phyloP scores from a whole-genome alignment of 2,329 filamentous ascomycete species.

The Leptosphaerulina australis region DNA sequence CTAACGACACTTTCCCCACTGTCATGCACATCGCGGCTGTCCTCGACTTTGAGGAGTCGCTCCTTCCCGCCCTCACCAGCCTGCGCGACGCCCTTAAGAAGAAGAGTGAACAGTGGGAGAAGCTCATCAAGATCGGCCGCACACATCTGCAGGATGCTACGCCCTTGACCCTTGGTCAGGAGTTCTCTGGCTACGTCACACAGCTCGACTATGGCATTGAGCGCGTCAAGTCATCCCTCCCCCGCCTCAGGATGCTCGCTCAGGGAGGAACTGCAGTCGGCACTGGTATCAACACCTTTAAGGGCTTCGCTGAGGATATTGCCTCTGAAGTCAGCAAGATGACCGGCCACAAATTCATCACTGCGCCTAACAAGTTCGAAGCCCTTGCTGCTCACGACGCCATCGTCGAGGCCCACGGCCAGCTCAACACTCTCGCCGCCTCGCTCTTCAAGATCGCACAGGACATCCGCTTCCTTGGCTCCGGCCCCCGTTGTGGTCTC shows the following conservation, averaged over 20 bases:
- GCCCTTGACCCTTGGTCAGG: slow-evolving; percentile 91
- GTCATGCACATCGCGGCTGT: slow-evolving; percentile 99
- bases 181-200: slow-evolving; percentile 96
- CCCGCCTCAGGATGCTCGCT: slow-evolving; percentile 83
- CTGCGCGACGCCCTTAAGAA: slow-evolving; percentile 82
- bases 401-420: slow-evolving; percentile 90
- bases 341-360: slow-evolving; percentile 92
- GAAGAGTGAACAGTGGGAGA: slow-evolving; percentile 88
- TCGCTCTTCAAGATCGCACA: slow-evolving; percentile 98
- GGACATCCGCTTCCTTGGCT: slow-evolving; percentile 96
- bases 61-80: slow-evolving; percentile 81
- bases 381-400: slow-evolving; percentile 94
- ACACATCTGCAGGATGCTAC: slow-evolving; percentile 98
- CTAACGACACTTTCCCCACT: slow-evolving; percentile 98
- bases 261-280: slow-evolving; percentile 97
- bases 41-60: slow-evolving; percentile 83
- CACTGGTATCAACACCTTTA: slow-evolving; percentile 96
- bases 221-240: slow-evolving; percentile 81
- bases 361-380: slow-evolving; percentile 99
- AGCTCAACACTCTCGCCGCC: slow-evolving; percentile 87
- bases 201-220: slow-evolving; percentile 91
- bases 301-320: slow-evolving; percentile 92
- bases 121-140: slow-evolving; percentile 98
- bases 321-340: slow-evolving; percentile 89
- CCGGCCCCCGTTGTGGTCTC: slow-evolving; percentile 91